A percentile compares a stretch with the other conserved stretches of the same genome.
Evolutionary conservation across 2,329 filamentous ascomycete species (phyloP).

Genomic region (Aspergillus alliaceus): DNA sequence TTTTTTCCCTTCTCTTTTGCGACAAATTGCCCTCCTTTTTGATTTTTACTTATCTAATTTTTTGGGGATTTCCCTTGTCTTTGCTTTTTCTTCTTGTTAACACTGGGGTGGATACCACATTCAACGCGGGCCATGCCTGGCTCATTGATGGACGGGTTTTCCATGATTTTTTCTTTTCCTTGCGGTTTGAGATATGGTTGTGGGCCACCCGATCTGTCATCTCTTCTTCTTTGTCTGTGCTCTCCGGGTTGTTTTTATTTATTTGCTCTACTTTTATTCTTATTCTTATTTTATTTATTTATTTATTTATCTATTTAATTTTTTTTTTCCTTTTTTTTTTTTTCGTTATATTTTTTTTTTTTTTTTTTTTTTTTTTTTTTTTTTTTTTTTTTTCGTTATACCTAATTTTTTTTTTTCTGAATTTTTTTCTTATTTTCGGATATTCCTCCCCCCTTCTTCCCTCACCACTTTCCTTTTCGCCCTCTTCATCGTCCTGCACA

Average conservation of each 20-base stretch:
- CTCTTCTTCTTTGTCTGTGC: background rate
- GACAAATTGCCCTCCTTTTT: background rate
- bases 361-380: background rate
- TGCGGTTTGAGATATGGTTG: constrained; percentile 1
- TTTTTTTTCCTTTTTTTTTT: background rate
- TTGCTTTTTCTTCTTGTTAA: background rate
- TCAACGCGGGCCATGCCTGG: background rate
- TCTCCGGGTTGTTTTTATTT: background rate
- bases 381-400: too few relatives aligned
- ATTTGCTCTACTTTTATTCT: too few relatives aligned
- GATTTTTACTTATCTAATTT: background rate
- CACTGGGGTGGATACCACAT: background rate
- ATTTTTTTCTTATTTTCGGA: too few relatives aligned
- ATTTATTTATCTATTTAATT: background rate
- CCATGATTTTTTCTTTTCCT: background rate
- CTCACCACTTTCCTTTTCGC: too few relatives aligned
- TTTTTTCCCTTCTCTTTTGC: background rate
- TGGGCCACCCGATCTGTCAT: constrained; percentile 2
- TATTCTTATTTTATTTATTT: background rate
- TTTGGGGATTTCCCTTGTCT: too few relatives aligned
- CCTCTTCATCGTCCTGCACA: background rate
- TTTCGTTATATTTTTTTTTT: background rate
- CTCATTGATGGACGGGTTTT: background rate
- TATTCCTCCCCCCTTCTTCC: background rate
- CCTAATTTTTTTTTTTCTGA: too few relatives aligned